Conservation (phyloP, 2,329 filamentous ascomycete genomes). For the Beauveria australis region DNA sequence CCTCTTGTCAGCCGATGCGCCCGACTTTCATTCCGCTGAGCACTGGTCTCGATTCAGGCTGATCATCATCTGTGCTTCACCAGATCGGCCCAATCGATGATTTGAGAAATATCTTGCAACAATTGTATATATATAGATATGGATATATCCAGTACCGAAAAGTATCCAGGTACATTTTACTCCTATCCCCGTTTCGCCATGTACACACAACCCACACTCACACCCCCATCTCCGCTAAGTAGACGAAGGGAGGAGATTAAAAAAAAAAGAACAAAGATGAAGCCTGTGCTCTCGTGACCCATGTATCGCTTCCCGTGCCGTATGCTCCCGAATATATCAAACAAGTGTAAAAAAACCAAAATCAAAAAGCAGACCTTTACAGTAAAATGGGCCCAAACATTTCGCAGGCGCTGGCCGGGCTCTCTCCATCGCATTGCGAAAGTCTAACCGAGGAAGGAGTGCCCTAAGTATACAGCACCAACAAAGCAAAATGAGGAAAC, state of each 20-base stretch:
- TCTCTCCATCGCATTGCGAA: no score
- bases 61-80: background rate
- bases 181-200: background rate
- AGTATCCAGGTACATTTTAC: background rate
- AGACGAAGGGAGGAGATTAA: background rate
- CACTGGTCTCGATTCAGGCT: background rate
- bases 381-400: no score
- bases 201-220: background rate
- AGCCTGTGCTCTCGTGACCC: background rate
- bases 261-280: background rate
- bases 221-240: background rate
- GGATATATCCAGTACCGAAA: background rate
- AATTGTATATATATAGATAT: slow-evolving; percentile 2
- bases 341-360: background rate
- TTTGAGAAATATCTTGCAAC: background rate
- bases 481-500: no score
- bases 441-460: no score
- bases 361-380: background rate
- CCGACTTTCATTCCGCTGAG: background rate
- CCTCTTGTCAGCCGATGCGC: background rate
- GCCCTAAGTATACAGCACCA: no score
- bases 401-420: no score
- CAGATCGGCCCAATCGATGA: background rate
- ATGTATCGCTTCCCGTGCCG: background rate
- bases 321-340: background rate